phyloP scores from a whole-genome alignment of 345 rosid genomes.

The Boechera stricta region DNA sequence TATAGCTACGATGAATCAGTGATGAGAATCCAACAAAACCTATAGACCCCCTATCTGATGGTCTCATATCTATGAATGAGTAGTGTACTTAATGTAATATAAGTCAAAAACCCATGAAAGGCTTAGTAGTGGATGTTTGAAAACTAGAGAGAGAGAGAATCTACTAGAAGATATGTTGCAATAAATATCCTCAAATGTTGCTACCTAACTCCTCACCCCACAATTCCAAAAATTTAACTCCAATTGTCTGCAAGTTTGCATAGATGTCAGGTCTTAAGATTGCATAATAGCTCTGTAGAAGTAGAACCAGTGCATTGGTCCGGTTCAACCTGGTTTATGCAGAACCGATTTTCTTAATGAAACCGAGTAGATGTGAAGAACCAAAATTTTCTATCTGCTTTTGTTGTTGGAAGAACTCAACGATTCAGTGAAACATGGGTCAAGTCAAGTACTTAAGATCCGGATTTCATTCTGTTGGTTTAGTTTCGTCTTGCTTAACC shows the following conservation, averaged over 20 bases:
- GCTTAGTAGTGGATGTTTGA: constrained; percentile 4
- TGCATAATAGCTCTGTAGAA: background rate
- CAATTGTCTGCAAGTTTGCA: constrained; percentile 23
- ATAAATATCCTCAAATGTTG: constrained; percentile 21
- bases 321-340: constrained; percentile 18
- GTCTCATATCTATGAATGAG: constrained; percentile 28
- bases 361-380: constrained; percentile 10
- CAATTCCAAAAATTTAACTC: constrained; percentile 27
- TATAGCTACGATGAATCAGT: constrained; percentile 23
- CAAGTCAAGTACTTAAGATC: background rate
- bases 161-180: constrained; percentile 31
- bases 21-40: constrained; percentile 37
- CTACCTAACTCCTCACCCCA: constrained; percentile 35
- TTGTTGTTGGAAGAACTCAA: constrained; percentile 7
- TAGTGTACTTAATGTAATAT: constrained; percentile 33
- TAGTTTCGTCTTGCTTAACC: constrained; percentile 9
- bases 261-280: constrained; percentile 21
- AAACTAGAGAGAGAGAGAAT: constrained; percentile 22
- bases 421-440: background rate
- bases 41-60: constrained; percentile 28
- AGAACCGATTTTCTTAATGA: background rate
- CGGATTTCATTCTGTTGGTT: constrained; percentile 17
- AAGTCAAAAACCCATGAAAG: constrained; percentile 35
- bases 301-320: background rate
- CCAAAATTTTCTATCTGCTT: background rate